A percentile compares a stretch with the other conserved stretches of the same genome.
These are phyloP conservation scores for Xanthoconium stramineum DNA, from an alignment of 768 basidiomycete species.

Conservation along the genomic window DNA sequence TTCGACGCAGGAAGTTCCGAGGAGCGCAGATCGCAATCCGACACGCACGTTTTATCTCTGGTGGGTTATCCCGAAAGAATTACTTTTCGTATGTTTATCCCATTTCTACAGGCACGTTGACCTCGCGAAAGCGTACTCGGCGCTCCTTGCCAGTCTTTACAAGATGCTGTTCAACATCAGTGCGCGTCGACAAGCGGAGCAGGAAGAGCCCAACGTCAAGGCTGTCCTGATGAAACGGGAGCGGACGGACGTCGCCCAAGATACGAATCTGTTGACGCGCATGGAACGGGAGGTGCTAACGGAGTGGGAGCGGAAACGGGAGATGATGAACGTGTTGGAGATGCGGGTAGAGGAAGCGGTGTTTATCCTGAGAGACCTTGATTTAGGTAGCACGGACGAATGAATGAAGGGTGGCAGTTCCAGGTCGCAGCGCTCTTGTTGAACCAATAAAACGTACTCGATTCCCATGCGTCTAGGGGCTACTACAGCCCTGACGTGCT, in stretches of 20 bases:
- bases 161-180: conserved; percentile 89
- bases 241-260: conserved; percentile 79
- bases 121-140: conserved; percentile 74
- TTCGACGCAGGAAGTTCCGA: conserved; percentile 90
- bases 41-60: conserved; percentile 90
- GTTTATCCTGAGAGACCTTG: conserved; percentile 85
- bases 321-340: conserved; percentile 76
- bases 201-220: conserved; percentile 59
- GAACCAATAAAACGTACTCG: too few relatives aligned
- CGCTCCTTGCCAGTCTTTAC: conserved; percentile 75
- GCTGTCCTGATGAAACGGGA: conserved; percentile 80
- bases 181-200: conserved; percentile 68
- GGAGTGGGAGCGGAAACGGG: conserved; percentile 71
- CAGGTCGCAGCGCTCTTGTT: neutral
- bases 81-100: neutral
- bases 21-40: conserved; percentile 86
- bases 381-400: conserved; percentile 48
- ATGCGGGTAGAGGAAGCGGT: conserved; percentile 85
- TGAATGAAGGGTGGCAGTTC: conserved; percentile 5
- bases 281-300: conserved; percentile 73
- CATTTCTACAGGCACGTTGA: conserved; percentile 75
- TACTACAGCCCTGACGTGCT: conserved; percentile 4
- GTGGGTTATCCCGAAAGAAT: conserved; percentile 38
- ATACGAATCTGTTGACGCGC: conserved; percentile 62
- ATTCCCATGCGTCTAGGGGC: neutral